Evolutionary conservation across 2,329 filamentous ascomycete species (phyloP).

Genomic region (Sporothrix brasiliensis): DNA sequence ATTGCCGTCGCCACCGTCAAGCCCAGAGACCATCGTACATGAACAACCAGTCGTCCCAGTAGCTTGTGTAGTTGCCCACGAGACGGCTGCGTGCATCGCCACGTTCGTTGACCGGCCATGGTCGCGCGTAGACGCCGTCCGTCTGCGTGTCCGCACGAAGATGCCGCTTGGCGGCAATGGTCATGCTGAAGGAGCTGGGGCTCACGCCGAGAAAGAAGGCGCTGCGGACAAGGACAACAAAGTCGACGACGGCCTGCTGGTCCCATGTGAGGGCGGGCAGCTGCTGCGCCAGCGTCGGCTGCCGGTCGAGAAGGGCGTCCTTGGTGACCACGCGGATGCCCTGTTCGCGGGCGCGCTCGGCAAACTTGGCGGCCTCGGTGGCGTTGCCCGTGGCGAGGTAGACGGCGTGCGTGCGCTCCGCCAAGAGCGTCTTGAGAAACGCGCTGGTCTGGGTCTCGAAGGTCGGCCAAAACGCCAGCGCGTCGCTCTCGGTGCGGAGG

Average conservation of each 20-base stretch:
- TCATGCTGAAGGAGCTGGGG: constrained; percentile 54
- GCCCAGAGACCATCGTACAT: constrained; percentile 53
- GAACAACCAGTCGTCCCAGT: constrained; percentile 55
- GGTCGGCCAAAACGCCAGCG: constrained; percentile 51
- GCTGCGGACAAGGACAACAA: constrained; percentile 46
- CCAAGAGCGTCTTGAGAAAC: constrained; percentile 45
- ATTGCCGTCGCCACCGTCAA: constrained; percentile 31
- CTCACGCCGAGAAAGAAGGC: constrained; percentile 51
- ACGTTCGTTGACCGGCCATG: constrained; percentile 49
- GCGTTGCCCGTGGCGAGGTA: constrained; percentile 53
- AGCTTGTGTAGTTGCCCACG: constrained; percentile 50
- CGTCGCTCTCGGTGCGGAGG: constrained; percentile 53
- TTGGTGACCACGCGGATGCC: constrained; percentile 44
- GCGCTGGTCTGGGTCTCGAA: constrained; percentile 48
- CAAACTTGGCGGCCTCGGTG: constrained; percentile 48
- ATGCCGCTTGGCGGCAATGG: constrained; percentile 52
- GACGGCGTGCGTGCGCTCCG: constrained; percentile 44
- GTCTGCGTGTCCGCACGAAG: constrained; percentile 42
- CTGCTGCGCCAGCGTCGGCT: constrained; percentile 40
- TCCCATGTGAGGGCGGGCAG: constrained; percentile 49
- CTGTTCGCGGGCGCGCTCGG: constrained; percentile 38
- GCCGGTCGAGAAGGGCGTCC: constrained; percentile 42
- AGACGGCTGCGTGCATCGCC: constrained; percentile 50
- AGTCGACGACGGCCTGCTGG: constrained; percentile 51
- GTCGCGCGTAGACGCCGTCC: constrained; percentile 48